Base-by-base conservation (phyloP, 257 asterid species). In the Henckelia pumila region DNA sequence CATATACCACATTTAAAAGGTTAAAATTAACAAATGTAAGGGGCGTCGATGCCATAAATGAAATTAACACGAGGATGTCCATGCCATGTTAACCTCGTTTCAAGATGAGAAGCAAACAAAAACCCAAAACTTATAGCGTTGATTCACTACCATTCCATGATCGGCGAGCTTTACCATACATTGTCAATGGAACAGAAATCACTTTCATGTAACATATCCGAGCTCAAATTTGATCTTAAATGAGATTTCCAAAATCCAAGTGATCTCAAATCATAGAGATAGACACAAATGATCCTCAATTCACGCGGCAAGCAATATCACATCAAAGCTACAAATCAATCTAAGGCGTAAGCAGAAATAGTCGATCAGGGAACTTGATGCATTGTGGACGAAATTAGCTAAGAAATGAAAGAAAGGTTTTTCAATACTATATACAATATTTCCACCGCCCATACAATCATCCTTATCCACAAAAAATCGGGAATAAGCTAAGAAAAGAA, bases 51-150 rank as follows among this genome's bases (percentile, higher is more conserved):
- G 17, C 3, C 47, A n/a, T 13, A 33, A 26, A 35, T 59, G 29
- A 40, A 37, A 70, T 55, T 64, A 55, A 55, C 29, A 63, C 20
- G 52, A 6, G 63, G 52, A 61, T 30, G 7, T 3, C 0, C 49
- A 28, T 30, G 68, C 28, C 61, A 30, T 49, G 22, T 17, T 49
- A 7, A 3, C 14, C 29, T 10, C 49, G 7, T 17, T 61, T 7
- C 24, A 33, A 32, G 24, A 25, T 14, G 22, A 56, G 47, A 47
- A 64, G 23, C 23, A 16, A 8, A 49, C 10, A 16, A 57, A 49
- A 72, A 72, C 17, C 40, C 59, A n/a, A 65, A 68, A 14, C 28
- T 29, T 14, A 25, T 6, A 35, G 19, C 29, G 37, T 56, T 56
- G 26, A 33, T 25, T 13, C 26, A 6, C 40, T 32, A 37, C 25